Evolutionary conservation across 1,284 basidiomycete species (phyloP).

Genomic region (Cryptococcus depauperatus): DNA sequence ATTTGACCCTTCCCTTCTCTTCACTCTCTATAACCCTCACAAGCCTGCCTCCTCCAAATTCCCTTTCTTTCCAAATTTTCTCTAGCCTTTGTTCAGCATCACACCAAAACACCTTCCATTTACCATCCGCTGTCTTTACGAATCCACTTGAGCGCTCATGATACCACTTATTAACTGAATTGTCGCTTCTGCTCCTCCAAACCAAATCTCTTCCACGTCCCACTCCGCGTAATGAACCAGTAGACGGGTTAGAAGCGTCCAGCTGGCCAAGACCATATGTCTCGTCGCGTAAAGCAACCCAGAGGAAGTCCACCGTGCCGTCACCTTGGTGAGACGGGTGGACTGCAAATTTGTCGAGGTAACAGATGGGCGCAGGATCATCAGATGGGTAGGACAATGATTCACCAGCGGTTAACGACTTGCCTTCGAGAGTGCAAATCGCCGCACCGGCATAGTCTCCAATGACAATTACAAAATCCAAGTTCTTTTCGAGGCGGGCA

Average conservation of each 20-base stretch:
- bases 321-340: slow-evolving; percentile 91
- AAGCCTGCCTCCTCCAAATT: slow-evolving; percentile 48
- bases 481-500: slow-evolving; percentile 59
- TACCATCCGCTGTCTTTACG: slow-evolving; percentile 49
- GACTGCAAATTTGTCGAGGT: slow-evolving; percentile 98
- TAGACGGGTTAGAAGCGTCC: slow-evolving; percentile 84
- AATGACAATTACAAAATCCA: slow-evolving; percentile 91
- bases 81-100: slow-evolving; percentile 64
- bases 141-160: slow-evolving; percentile 93
- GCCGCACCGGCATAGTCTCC: slow-evolving; percentile 96
- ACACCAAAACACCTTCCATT: slow-evolving; percentile 96
- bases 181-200: slow-evolving; percentile 86
- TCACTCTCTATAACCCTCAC: slow-evolving; percentile 69
- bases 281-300: slow-evolving; percentile 97
- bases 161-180: slow-evolving; percentile 99
- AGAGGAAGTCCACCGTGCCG: slow-evolving; percentile 97
- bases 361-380: slow-evolving; percentile 55
- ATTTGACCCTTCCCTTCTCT: slow-evolving; percentile 65
- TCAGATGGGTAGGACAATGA: background rate
- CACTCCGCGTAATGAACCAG: slow-evolving; percentile 79
- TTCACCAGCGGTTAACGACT: slow-evolving; percentile 8
- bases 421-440: slow-evolving; percentile 77
- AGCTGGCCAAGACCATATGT: slow-evolving; percentile 91
- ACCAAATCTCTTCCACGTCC: slow-evolving; percentile 90
- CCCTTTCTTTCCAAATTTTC: slow-evolving; percentile 32